Evolutionary conservation across 116 monocot species (phyloP), one percentile per base, ranked within the genome.

Genomic region (Iris pallida): DNA sequence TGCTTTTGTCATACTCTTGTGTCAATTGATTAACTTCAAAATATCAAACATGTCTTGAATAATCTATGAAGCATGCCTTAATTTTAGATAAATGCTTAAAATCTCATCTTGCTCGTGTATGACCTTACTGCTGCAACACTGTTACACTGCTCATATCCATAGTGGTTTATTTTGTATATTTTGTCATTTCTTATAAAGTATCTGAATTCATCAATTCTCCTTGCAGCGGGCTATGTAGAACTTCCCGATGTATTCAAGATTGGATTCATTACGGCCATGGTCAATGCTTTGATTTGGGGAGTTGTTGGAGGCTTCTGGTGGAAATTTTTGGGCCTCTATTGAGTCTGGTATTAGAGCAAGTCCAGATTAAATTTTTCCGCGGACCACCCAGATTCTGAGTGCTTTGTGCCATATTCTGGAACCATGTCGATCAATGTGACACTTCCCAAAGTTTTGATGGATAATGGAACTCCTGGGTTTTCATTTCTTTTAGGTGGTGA

Each of bases 291-390:
- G 30, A 79, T 88, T 45, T 98, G 98, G 98, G 84, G 77, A 49
- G 74, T 85, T 5, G 85, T 90, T 40, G 93, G 98, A 63, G 56
- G 79, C 47, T 52, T 92, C 42, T 98, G 93, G 98, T 98, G 98
- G 98, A 98, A 93, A 83, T 78, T 88, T 68, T 77, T 98, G 83
- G 87, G 93, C 3, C 80, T 98, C 30, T 98, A 93, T 62, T 98
- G 68, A 92, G 45, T 16, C 43, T n/a, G 13, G 1, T 51, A 13
- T 7, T 51, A 51, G 13, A 51, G 30, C 3, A 30, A 30, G 30
- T 30, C 3, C 30, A 30, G 30, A 30, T 30, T 3, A 30, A 30
- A 0, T 30, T 30, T 30, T 30, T 30, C 30, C 30, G 3, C 3
- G 30, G 0, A 30, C 30, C 30, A 30, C 30, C 30, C 30, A 30